Evolutionary conservation across 1,139 yeast genomes (phyloP), one percentile per base, ranked within the genome.

Genomic region (Meyerozyma carpophila): DNA sequence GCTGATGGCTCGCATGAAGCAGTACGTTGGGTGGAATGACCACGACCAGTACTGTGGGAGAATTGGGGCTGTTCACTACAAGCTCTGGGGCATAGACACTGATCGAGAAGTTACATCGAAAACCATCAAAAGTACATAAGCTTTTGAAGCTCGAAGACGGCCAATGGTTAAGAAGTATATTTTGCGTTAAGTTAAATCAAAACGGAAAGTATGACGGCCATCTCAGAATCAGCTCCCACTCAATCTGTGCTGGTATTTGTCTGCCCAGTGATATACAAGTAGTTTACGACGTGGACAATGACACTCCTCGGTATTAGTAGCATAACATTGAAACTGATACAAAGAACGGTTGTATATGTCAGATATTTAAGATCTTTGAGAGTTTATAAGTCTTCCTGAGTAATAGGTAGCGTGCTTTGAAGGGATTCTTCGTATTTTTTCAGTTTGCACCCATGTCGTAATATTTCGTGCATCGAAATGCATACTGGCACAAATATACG

Each of bases 181-280:
- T 32, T 32, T 32, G 36, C 21, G 36, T 32, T 14, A 2, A 10
- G 11, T 32, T 34, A 9, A 20, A 18, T 20, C 14, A 34, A 32
- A 14, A 32, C 21, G 36, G 21, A 14, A 21, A 21, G 26, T 34
- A 34, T 8, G 37, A 21, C 2, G 37, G 37, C 5, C 37, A 34
- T 21, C 37, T 34, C 37, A 34, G 37, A 34, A 34, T 34, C 26
- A 34, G 37, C 7, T 20, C 37, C n/a, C 26, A 34, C 25, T 18
- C 37, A 16, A 18, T 34, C 16, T 34, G 37, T 21, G 26, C 26
- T 34, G 37, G 37, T 34, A 21, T 10, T 34, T 20, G 37, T 34
- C 9, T 20, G 27, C 37, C 37, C 25, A 34, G 26, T 34, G 37
- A 34, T 21, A 21, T 21, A 5, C 37, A 34, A 18, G 26, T 7